Base-by-base conservation (phyloP, 495 filamentous ascomycete species). In the Mytilinidion resinicola region DNA sequence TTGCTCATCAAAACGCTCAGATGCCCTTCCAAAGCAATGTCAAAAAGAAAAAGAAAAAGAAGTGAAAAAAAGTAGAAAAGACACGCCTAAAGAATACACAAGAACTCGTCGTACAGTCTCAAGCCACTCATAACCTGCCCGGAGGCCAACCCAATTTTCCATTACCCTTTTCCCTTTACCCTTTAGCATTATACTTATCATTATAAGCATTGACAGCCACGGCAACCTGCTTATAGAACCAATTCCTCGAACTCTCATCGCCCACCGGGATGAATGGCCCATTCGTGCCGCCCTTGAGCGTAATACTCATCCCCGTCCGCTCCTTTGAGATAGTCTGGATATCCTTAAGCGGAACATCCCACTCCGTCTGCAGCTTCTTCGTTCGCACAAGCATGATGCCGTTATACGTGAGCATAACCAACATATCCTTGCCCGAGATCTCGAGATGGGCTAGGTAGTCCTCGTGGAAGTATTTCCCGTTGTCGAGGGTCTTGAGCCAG, bases 261-360 rank as follows among this genome's bases (percentile, higher is more conserved):
- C 83, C 85, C 2, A 96, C 89, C 0, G 93, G 93, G 35, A 98
- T 88, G 66, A 96, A 98, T 9, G 93, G 93, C 12, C 93, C 93
- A 68, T 95, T 95, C 15, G 87, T 88, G 10, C 89, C 90, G 0
- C 90, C 91, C 61, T 95, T 88, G 60, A 97, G 74, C 42, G 88
- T 85, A 59, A 97, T 80, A 50, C 86, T 89, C 77, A 98, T 83
- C 8, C 93, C 93, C 10, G 95, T 98, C 57, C 93, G 76, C 77
- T 98, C 93, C 76, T 96, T 98, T 33, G 85, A 86, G 57, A 98
- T 96, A 0, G 90, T 96, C 80, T 97, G 91, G 38, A 98, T 85
- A 66, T 98, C 92, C 63, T 93, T 96, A 49, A 98, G 76, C 34
- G 89, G 88, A 21, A 97, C 89, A 64, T 97, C 92, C 93, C 93